Percentiles rank a stretch among this genome's conserved stretches.
Evolutionary conservation across 2,329 filamentous ascomycete species (phyloP).

Genomic region (Colletotrichum somersetense): DNA sequence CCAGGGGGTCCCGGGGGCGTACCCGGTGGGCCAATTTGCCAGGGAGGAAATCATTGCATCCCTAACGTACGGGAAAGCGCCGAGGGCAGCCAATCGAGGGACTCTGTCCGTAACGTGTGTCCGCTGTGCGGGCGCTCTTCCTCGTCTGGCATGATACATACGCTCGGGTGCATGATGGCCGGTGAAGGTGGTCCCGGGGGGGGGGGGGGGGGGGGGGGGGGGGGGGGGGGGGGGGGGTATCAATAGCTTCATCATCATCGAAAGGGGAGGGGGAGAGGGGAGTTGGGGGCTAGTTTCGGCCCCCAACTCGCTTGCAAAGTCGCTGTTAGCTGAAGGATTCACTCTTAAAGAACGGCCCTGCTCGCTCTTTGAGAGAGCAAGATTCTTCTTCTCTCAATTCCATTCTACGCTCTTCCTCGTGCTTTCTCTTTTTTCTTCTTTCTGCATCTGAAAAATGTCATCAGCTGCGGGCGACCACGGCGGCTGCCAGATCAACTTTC

Average conservation of each 20-base stretch:
- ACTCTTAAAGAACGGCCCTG: constrained; percentile 16
- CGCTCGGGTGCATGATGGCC: background rate
- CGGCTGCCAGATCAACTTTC: constrained; percentile 36
- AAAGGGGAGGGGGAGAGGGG: too few relatives aligned
- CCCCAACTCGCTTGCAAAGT: constrained; percentile 19
- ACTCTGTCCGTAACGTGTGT: background rate
- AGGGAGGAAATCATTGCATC: background rate
- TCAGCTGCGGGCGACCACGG: constrained; percentile 1
- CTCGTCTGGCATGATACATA: background rate
- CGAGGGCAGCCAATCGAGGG: constrained; percentile 4
- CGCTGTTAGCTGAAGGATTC: background rate
- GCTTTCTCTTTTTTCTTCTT: background rate
- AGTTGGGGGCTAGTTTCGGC: constrained; percentile 25
- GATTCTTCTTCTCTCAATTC: background rate
- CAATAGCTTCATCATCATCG: background rate
- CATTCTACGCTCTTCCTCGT: background rate
- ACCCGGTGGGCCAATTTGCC: constrained; percentile 16
- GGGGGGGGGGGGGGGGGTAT: background rate
- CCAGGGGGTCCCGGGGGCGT: background rate
- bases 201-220: background rate
- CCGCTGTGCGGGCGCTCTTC: background rate
- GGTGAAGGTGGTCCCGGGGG: background rate
- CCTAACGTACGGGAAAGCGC: background rate
- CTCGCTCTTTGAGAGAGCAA: constrained; percentile 1
- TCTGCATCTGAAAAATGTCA: constrained; percentile 8